Percentiles rank a stretch among this genome's conserved stretches.
Evolutionary conservation across 805 yeast genomes (phyloP).

Genomic region (Spathaspora boniae): DNA sequence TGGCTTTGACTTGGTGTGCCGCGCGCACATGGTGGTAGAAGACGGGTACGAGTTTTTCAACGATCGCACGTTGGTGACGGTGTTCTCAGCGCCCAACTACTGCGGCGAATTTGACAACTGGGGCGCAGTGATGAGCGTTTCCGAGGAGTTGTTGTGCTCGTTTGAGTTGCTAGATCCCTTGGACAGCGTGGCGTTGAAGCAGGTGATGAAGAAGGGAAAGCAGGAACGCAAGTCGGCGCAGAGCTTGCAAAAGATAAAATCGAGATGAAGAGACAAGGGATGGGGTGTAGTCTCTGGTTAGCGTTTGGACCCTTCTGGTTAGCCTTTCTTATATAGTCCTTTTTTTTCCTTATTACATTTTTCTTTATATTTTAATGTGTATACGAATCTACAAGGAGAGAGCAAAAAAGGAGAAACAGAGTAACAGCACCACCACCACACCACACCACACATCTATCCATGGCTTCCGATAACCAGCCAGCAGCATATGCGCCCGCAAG

Average conservation of each 20-base stretch:
- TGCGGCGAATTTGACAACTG: conserved; percentile 79
- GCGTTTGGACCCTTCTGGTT: too few species aligned
- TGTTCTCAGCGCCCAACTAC: conserved; percentile 80
- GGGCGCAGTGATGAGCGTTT: conserved; percentile 96
- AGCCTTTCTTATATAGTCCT: too few species aligned
- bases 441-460: background rate
- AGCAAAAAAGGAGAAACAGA: background rate
- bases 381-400: background rate
- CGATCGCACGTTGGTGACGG: conserved; percentile 70
- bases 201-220: conserved; percentile 91
- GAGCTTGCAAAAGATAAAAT: conserved; percentile 10
- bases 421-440: background rate
- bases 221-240: conserved; percentile 72
- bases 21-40: conserved; percentile 90
- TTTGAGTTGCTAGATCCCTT: conserved; percentile 92
- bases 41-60: conserved; percentile 85
- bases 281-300: too few species aligned
- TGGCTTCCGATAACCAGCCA: background rate
- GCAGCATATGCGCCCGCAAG: conserved; percentile 1
- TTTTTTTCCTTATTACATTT: background rate
- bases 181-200: conserved; percentile 89
- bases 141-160: conserved; percentile 87
- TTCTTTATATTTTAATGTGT: too few species aligned
- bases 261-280: too few species aligned
- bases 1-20: conserved; percentile 75